Evolutionary conservation across 1,284 basidiomycete species (phyloP).

Genomic region (Malassezia sympodialis): DNA sequence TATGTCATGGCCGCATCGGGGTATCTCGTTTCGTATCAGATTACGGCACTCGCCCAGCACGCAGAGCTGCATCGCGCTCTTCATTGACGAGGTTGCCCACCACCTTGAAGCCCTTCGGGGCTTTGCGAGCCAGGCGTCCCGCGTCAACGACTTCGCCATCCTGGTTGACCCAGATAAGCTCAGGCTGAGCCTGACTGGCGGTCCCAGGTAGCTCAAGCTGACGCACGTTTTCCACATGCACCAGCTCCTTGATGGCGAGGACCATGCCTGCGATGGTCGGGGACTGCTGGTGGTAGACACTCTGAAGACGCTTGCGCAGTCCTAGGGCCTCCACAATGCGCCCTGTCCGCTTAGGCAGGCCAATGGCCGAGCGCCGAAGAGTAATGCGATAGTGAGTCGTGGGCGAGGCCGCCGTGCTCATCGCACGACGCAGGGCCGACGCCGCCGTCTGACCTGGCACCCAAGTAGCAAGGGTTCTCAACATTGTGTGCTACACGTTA

Average conservation of each 20-base stretch:
- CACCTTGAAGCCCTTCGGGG: constrained; percentile 41
- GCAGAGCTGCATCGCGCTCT: constrained; percentile 22
- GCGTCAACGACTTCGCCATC: constrained; percentile 43
- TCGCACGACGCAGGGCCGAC: background rate
- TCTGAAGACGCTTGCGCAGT: constrained; percentile 66
- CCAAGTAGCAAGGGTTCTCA: background rate
- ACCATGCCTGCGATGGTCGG: constrained; percentile 71
- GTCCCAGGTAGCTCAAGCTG: constrained; percentile 13
- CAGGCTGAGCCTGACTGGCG: constrained; percentile 14
- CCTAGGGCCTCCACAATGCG: constrained; percentile 66
- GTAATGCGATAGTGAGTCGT: constrained; percentile 74
- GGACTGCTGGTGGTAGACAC: constrained; percentile 64
- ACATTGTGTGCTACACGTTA: background rate
- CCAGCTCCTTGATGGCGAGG: constrained; percentile 68
- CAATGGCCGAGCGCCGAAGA: constrained; percentile 68
- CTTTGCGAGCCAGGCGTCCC: constrained; percentile 35
- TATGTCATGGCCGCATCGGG: background rate
- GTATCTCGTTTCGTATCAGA: background rate
- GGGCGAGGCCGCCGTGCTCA: background rate
- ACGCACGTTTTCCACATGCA: constrained; percentile 70
- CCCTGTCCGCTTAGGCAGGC: constrained; percentile 61
- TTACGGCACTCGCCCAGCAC: background rate
- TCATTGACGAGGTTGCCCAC: constrained; percentile 42
- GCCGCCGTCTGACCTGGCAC: background rate
- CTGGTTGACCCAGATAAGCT: constrained; percentile 41